Conservation (phyloP, 2,329 filamentous ascomycete genomes). For the Karstenula rhodostoma region DNA sequence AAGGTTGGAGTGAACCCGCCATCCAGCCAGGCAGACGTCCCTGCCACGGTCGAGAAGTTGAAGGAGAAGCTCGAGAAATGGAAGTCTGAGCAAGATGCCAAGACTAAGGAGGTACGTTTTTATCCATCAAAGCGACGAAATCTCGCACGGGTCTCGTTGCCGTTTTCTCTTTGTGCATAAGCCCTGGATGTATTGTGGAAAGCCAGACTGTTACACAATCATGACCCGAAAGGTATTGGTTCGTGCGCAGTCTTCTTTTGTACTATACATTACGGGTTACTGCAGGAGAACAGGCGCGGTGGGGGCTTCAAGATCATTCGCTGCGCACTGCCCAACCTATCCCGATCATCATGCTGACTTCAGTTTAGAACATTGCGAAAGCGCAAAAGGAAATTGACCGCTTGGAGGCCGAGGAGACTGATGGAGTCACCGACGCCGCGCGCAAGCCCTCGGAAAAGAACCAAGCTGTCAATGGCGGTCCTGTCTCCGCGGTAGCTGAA, state of each 20-base stretch:
- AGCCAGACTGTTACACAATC: background rate
- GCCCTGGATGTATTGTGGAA: background rate
- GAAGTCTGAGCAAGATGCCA: slow-evolving; percentile 87
- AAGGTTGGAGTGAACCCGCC: slow-evolving; percentile 88
- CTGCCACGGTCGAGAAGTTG: slow-evolving; percentile 82
- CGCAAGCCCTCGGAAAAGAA: slow-evolving; percentile 63
- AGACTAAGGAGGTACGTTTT: slow-evolving; percentile 84
- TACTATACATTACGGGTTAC: background rate
- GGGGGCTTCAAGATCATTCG: background rate
- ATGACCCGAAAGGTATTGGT: background rate
- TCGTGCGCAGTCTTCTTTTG: background rate
- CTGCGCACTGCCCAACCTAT: background rate
- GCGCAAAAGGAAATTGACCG: slow-evolving; percentile 94
- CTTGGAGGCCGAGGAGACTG: slow-evolving; percentile 75
- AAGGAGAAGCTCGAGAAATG: slow-evolving; percentile 90
- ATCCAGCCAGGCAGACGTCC: slow-evolving; percentile 83
- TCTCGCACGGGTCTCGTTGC: too few species aligned
- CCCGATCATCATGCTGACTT: slow-evolving; percentile 22
- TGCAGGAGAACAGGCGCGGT: background rate
- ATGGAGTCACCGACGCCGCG: slow-evolving; percentile 61
- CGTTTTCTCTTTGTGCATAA: background rate
- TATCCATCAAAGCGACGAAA: background rate
- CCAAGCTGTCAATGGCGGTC: slow-evolving; percentile 60
- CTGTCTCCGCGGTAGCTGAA: slow-evolving; percentile 62
- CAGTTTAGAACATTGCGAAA: slow-evolving; percentile 86